A percentile compares a stretch with the other conserved stretches of the same genome.
phyloP scores from a whole-genome alignment of 352 stramenopile species.

The Globisporangium spiculum region DNA sequence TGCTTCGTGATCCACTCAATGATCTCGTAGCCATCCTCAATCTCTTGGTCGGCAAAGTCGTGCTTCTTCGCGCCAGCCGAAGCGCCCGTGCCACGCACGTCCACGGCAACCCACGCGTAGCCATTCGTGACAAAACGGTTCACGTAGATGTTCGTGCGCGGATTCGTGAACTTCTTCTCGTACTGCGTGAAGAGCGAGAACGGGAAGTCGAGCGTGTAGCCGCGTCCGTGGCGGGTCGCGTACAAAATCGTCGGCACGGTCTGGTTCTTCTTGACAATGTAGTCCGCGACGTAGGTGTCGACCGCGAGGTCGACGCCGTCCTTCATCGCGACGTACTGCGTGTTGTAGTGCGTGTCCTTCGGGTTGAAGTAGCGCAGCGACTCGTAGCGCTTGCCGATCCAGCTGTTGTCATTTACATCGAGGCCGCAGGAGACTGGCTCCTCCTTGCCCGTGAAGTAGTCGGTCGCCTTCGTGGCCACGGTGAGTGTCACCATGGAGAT shows the following conservation, averaged over 20 bases:
- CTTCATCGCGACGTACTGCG: conserved; percentile 70
- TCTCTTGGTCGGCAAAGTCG: conserved; percentile 69
- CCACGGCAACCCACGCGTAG: conserved; percentile 76
- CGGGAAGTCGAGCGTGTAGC: conserved; percentile 78
- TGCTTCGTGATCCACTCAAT: conserved; percentile 82
- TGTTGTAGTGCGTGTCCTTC: conserved; percentile 59
- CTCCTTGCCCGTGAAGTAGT: conserved; percentile 63
- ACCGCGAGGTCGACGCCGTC: conserved; percentile 73
- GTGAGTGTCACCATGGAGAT: conserved; percentile 77
- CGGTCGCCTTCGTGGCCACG: conserved; percentile 46
- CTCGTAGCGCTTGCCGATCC: conserved; percentile 63
- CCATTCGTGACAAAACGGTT: conserved; percentile 68
- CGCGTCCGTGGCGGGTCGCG: conserved; percentile 73
- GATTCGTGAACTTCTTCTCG: conserved; percentile 75
- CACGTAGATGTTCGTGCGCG: conserved; percentile 71
- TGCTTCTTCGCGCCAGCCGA: conserved; percentile 63
- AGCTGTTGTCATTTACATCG: conserved; percentile 77
- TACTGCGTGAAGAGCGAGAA: conserved; percentile 72
- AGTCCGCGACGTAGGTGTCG: conserved; percentile 69
- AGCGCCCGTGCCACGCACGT: conserved; percentile 73
- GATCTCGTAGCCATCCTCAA: conserved; percentile 71
- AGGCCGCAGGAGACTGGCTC: conserved; percentile 51
- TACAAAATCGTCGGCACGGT: conserved; percentile 68
- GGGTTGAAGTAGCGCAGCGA: conserved; percentile 78
- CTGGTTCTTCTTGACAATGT: conserved; percentile 54